A percentile compares a stretch with the other conserved stretches of the same genome.
phyloP scores from a whole-genome alignment of 192 early-diverging fungal species.

The Mortierella alpina region DNA sequence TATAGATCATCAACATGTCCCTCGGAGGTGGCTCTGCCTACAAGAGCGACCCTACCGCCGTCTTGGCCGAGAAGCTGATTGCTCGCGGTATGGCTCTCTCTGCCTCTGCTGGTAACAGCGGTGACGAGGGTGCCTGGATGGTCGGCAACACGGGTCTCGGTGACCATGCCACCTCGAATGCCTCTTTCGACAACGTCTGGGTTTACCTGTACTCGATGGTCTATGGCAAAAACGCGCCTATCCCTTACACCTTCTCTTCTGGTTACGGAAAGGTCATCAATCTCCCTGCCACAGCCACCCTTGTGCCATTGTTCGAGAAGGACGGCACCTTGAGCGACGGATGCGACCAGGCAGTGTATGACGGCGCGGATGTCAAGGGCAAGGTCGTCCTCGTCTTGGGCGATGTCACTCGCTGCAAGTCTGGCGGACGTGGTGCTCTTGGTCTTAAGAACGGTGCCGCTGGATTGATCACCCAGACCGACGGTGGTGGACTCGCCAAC shows the following conservation, averaged over 20 bases:
- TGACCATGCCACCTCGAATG: conserved; percentile 56
- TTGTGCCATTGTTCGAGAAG: conserved; percentile 37
- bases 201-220: conserved; percentile 6
- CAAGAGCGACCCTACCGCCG: conserved; percentile 63
- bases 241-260: conserved; percentile 11
- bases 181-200: conserved; percentile 25
- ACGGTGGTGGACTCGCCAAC: conserved; percentile 40
- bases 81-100: conserved; percentile 68
- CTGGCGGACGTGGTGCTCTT: conserved; percentile 58
- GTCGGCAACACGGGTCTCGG: conserved; percentile 70
- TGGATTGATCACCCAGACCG: conserved; percentile 35
- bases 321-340: conserved; percentile 25
- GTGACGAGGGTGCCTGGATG: conserved; percentile 67
- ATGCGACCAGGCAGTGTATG: conserved; percentile 31
- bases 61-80: conserved; percentile 58
- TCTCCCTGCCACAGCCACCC: conserved; percentile 46
- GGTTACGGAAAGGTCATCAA: conserved; percentile 45
- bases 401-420: conserved; percentile 40
- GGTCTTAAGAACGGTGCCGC: conserved; percentile 22
- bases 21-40: conserved; percentile 71
- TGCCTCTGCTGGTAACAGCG: conserved; percentile 83
- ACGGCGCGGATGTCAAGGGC: conserved; percentile 10
- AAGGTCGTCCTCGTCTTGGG: conserved; percentile 66
- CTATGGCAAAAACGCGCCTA: conserved; percentile 15
- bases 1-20: conserved; percentile 74